Percentiles rank a stretch among this genome's conserved stretches.
These are phyloP conservation scores for Orbilia quercus DNA, from an alignment of 2,329 filamentous ascomycete genomes.

Conservation along the genomic window DNA sequence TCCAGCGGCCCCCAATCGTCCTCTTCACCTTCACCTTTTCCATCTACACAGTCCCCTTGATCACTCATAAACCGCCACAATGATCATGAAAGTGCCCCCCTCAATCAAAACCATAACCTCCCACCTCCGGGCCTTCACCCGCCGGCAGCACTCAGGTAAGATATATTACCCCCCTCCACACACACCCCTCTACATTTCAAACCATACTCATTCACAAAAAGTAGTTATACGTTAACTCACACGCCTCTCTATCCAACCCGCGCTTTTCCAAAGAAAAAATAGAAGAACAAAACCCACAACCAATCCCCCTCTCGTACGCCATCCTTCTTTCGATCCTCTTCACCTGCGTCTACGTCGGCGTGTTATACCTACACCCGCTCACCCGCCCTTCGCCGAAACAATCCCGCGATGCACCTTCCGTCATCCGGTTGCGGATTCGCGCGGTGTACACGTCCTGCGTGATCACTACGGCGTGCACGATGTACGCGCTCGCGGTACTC, in stretches of 20 bases:
- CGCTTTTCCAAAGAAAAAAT: neutral
- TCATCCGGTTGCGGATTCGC: slow-evolving; percentile 86
- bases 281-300: slow-evolving; percentile 29
- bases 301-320: slow-evolving; percentile 50
- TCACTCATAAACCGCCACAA: slow-evolving; percentile 1
- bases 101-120: neutral
- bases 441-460: slow-evolving; percentile 68
- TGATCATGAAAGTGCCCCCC: slow-evolving; percentile 1
- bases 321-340: slow-evolving; percentile 69
- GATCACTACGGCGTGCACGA: slow-evolving; percentile 64
- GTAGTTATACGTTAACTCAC: slow-evolving; percentile 42
- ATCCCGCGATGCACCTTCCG: slow-evolving; percentile 85
- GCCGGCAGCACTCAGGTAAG: slow-evolving; percentile 2
- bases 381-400: slow-evolving; percentile 83
- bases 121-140: slow-evolving; percentile 6
- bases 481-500: slow-evolving; percentile 16
- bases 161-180: neutral
- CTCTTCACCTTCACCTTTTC: too few species aligned
- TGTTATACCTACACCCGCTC: slow-evolving; percentile 83
- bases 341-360: slow-evolving; percentile 88
- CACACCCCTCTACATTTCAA: neutral
- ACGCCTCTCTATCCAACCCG: slow-evolving; percentile 1
- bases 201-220: neutral
- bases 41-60: too few species aligned
- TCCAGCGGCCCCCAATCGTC: too few species aligned